Evolutionary conservation across 179 eudicot species (phyloP), one percentile per base, ranked within the genome.

Genomic region (Spergularia azorica): DNA sequence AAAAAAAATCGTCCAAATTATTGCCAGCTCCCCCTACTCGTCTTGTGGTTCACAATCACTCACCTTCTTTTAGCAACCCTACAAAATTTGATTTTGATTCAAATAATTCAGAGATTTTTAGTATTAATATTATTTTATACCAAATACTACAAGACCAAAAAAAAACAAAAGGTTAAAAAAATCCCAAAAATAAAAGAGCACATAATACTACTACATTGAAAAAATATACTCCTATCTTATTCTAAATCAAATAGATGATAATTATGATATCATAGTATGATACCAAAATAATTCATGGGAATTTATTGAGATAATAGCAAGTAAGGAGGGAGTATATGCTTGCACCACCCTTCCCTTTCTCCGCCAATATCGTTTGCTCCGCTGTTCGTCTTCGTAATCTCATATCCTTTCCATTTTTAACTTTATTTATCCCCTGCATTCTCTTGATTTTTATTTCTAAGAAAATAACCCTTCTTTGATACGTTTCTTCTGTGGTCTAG

Each of bases 301-400:
- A 1, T 26, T 26, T 21, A 0, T 16, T 72, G 26, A 16, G 46
- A 12, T 62, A 6, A 5, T 43, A 36, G 73, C 12, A 15, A 56
- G 65, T 46, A 79, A 14, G 74, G 61, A 17, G 11, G 39, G 20
- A 71, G 63, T 41, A 71, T 57, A 71, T 71, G 64, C 75, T 58
- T 57, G 3, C 11, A n/a, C 70, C 43, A 26, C 32, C 48, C 48
- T 4, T 16, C 18, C 63, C 58, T 55, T 56, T 17, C 72, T 56
- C 71, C 67, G 15, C 20, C 61, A 17, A 76, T 51, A 20, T 15
- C 48, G 36, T 70, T 70, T 61, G 74, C 48, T 60, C 12, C 20
- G 56, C 69, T 32, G 17, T 74, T 26, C 11, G 17, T 46, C 38
- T 61, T 36, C 61, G 50, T 64, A 32, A 14, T 74, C 32, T 10